These are phyloP conservation scores for Pseudozyma pruni DNA, from an alignment of 1,284 basidiomycete genomes.

Conservation along the genomic window DNA sequence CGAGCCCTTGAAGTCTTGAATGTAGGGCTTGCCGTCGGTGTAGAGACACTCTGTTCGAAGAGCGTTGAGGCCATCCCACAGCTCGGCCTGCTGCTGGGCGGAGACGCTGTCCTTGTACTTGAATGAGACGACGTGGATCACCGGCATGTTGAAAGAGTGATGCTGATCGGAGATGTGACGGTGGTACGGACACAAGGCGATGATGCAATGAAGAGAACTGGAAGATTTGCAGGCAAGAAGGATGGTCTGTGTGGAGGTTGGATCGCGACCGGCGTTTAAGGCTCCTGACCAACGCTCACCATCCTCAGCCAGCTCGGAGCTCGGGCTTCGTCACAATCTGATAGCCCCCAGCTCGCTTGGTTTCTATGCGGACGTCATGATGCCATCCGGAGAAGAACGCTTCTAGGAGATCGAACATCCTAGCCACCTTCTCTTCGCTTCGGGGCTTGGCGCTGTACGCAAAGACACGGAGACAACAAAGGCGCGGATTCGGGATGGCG, in stretches of 20 bases:
- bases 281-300: background rate
- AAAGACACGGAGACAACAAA: too few relatives aligned
- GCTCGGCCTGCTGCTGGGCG: slow-evolving; percentile 10
- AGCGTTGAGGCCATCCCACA: slow-evolving; percentile 33
- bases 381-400: too few relatives aligned
- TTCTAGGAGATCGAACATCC: too few relatives aligned
- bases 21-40: slow-evolving; percentile 38
- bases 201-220: too few relatives aligned
- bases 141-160: slow-evolving; percentile 22
- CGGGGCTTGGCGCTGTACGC: too few relatives aligned
- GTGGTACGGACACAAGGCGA: background rate
- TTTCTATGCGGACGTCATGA: too few relatives aligned
- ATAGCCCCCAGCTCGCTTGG: too few relatives aligned
- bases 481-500: too few relatives aligned
- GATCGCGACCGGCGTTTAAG: too few relatives aligned
- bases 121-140: slow-evolving; percentile 53
- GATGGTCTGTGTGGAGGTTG: slow-evolving; percentile 2
- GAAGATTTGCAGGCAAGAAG: too few relatives aligned
- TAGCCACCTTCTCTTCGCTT: too few relatives aligned
- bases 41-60: slow-evolving; percentile 23
- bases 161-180: background rate
- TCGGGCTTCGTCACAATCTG: too few relatives aligned
- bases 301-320: background rate
- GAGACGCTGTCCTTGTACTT: slow-evolving; percentile 36
- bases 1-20: slow-evolving; percentile 45